Evolutionary conservation across 1,284 basidiomycete genomes (phyloP), one percentile per base, ranked within the genome.

Genomic region (Ganoderma lucidum): DNA sequence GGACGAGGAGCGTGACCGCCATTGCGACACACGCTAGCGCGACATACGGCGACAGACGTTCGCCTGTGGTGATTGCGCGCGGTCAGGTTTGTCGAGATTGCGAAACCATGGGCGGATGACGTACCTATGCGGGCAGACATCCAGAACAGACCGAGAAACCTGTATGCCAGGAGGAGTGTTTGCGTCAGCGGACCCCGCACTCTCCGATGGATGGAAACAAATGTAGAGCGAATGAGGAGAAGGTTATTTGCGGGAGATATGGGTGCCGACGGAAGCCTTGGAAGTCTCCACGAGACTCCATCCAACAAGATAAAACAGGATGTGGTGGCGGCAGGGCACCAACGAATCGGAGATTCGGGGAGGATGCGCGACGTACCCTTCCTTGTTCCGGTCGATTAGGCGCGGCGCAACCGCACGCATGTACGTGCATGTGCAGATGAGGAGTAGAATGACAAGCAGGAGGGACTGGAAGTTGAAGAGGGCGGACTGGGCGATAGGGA

Each of bases 391-490:
- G 81, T 99, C 98, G 37, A 99, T 88, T 8, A 99, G 83, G 32
- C 93, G 88, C 5, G 97, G 97, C 5, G 95, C 93, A 3, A 96
- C 91, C 0, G 95, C 93, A 66, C 97, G 91, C 19, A 97, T 88
- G 80, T 99, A 99, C 2, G 98, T 97, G 85, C 96, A 98, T 58
- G 97, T 99, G 84, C 98, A 99, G 71, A 99, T 96, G 79, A 94
- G 86, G 64, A 99, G 89, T 19, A 99, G 87, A 72, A 98, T 92
- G 78, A 98, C 96, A 75, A 98, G 90, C 15, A 99, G 87, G 23
- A 99, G 88, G 0, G 96, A 97, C 81, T 97, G 93, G 79, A 99
- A 99, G 84, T 98, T 97, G 90, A 99, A 98, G 45, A 99, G 87
- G 8, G 98, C 97, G 59, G 97, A 97, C 97, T 98, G 41, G 59